Base-by-base conservation (phyloP, 2,329 filamentous ascomycete genomes). In the Sclerotinia borealis region DNA sequence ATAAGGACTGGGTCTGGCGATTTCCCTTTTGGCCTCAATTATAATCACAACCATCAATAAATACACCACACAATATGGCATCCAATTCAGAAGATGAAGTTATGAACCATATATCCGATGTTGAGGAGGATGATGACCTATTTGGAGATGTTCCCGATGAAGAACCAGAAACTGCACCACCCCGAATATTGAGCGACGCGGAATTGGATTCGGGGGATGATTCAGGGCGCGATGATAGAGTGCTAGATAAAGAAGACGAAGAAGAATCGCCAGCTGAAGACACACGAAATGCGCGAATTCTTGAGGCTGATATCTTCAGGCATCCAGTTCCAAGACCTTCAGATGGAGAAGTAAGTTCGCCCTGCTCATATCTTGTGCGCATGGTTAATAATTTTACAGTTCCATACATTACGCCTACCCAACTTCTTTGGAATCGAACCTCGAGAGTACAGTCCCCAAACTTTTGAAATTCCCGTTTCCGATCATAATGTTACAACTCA, bases 381-480 rank as follows among this genome's bases (percentile, higher is more conserved):
- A 39, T 29, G 37, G 43, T 69, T 75, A 55, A 72, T 67, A 22
- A 9, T 36, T 8, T 56, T 43, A 8, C 56, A 91, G 88, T 79
- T 91, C 55, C 88, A 89, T 75, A 80, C 88, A 6, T 76, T 92
- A 70, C 87, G 86, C 68, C 81, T 93, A 2, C 90, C 90, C 36
- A 82, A 83, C 27, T 93, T 93, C 76, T 78, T 93, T 70, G 84
- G 84, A 59, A 81, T 92, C 67, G 81, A 89, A 48, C 87, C 90
- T 22, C 82, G 83, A 65, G 81, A 85, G 65, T 93, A 89, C 79
- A 80, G 86, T 59, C 78, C 85, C 47, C 83, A 85, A 51, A 85
- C 80, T 3, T 93, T 89, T 76, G 81, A 86, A 70, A 83, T 88
- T 69, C 86, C 76, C 73, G 84, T 69, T 74, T 85, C 76, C 77